Base-by-base conservation (phyloP, 106 monocot species). In the Alisma plantagoaquatica region DNA sequence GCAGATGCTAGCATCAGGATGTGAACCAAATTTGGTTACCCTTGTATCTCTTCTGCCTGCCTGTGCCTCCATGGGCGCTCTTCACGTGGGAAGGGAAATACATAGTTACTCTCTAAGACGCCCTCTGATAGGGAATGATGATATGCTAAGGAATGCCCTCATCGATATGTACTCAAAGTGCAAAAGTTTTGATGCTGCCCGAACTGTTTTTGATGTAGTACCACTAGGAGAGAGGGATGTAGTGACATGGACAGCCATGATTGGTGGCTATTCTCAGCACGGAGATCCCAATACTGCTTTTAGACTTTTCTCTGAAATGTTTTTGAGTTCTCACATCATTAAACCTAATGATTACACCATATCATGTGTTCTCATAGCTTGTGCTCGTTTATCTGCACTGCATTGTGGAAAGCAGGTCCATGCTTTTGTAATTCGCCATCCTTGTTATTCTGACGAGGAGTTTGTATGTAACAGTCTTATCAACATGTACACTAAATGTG, bases 91-190 rank as follows among this genome's bases (percentile, higher is more conserved):
- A 25, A 83, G 61, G 77, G 92, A 87, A 77, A 66, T 64, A 17
- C 92, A 87, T 62, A 77, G 68, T 27, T 44, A 87, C 70, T 64
- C 74, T 27, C 66, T 93, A 30, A 79, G 71, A 64, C 76, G 69
- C 53, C 64, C 43, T 46, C 68, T 87, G 23, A 33, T 79, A 56
- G 66, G 64, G 25, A 66, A 80, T 57, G 92, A 87, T 69, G 69
- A 69, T 43, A 75, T 83, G 83, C 76, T 92, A 52, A 56, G 73
- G 18, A 92, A 92, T 64, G 73, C 82, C 27, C 63, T 87, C 0
- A 75, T 87, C 29, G 86, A 87, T 57, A 87, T 92, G 92, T 92
- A 92, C 60, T 70, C 74, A 15, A 86, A 92, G 62, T 86, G 92
- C 70, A 74, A 50, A 54, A 71, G 51, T 43, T 65, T 87, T 19